Base-by-base conservation (phyloP, 371 early-diverging fungal species). In the Actinomucor elegans region DNA sequence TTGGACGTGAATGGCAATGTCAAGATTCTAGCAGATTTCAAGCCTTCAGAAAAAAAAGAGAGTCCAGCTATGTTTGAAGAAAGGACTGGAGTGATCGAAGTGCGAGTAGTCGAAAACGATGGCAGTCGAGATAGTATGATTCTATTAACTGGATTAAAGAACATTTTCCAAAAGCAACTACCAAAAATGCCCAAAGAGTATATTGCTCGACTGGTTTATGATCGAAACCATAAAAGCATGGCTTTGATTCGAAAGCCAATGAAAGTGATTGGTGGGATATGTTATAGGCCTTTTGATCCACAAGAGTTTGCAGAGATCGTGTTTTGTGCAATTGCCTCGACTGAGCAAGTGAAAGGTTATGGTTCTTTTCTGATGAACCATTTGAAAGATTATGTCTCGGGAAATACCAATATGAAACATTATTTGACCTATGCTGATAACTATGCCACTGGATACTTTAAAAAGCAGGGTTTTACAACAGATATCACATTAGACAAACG, bases 131-230 rank as follows among this genome's bases (percentile, higher is more conserved):
- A 89, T 31, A 87, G 85, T 35, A 88, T 94, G 88, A 88, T 91
- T 7, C 67, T 94, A 23, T 77, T 99, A 52, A 92, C 98, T 0
- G 94, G 93, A 23, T 77, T 99, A 47, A 98, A 98, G 71, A 92
- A 89, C 64, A 88, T 99, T 33, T 98, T 99, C 71, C 97, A 97
- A 68, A 93, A 91, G 53, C 99, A 99, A 69, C 77, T 99, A 44
- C 99, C 99, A 10, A 99, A 98, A 55, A 99, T 99, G 99, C 99
- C 99, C 11, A 90, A 91, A 64, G 99, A 99, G 58, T 99, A 99
- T 61, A 99, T 99, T 56, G 88, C 96, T 0, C 82, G 97, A 15
- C 85, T 99, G 17, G 96, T 99, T 0, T 99, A 96, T 71, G 99
- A 99, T 60, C 91, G 93, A 40, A 90, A 91, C 44, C 94, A 96